Evolutionary conservation across 2,329 filamentous ascomycete species (phyloP).

Genomic region (Emericellopsis cladophorae): DNA sequence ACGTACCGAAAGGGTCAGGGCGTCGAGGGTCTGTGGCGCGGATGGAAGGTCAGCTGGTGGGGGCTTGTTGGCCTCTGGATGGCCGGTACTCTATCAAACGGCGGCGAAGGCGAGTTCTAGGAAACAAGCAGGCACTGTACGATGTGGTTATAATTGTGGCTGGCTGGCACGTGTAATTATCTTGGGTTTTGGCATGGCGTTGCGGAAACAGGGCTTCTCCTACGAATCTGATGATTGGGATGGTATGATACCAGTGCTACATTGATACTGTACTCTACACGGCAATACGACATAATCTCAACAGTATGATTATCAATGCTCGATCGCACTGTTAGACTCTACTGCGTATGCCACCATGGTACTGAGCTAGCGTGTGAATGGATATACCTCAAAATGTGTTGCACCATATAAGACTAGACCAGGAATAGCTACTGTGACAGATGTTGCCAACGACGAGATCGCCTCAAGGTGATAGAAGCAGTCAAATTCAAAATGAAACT

Average conservation of each 20-base stretch:
- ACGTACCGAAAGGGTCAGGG: slow-evolving; percentile 50
- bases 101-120: slow-evolving; percentile 48
- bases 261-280: too few relatives aligned
- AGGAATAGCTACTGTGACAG: too few relatives aligned
- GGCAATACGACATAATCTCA: too few relatives aligned
- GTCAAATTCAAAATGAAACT: too few relatives aligned
- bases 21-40: slow-evolving; percentile 54
- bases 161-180: slow-evolving; percentile 11
- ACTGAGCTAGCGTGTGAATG: too few relatives aligned
- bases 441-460: too few relatives aligned
- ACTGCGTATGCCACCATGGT: too few relatives aligned
- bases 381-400: too few relatives aligned
- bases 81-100: slow-evolving; percentile 48
- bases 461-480: too few relatives aligned
- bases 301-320: too few relatives aligned
- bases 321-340: too few relatives aligned
- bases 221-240: slow-evolving; percentile 24
- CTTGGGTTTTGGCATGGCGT: slow-evolving; percentile 15
- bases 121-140: slow-evolving; percentile 3
- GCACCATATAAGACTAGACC: too few relatives aligned
- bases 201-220: slow-evolving; percentile 16
- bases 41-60: slow-evolving; percentile 71
- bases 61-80: slow-evolving; percentile 64
- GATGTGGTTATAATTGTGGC: slow-evolving; percentile 1
- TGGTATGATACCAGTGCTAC: slow-evolving; percentile 13